Evolutionary conservation across 441 rosid genomes (phyloP), one percentile per base, ranked within the genome.

Genomic region (Mallotus japonicus): DNA sequence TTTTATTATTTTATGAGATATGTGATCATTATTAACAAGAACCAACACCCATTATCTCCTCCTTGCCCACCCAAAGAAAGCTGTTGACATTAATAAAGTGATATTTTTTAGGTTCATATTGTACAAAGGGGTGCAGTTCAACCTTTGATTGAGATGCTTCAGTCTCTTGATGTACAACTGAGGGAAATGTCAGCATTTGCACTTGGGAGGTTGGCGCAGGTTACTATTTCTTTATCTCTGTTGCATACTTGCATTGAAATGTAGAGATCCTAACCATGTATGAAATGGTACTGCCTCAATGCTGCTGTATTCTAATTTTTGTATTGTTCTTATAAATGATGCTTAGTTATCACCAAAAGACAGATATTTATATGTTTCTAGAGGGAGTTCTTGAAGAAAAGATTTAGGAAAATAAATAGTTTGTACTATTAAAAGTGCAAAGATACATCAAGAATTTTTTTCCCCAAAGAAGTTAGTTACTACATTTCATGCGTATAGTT

Each of bases 121-220:
- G 99, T 93, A 28, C 99, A 95, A 75, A 86, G 99, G 79, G 99
- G 99, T 81, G 98, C 99, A 59, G 96, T 95, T 58, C 85, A 83
- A 72, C 99, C 99, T 77, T 83, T 95, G 75, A 91, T 95, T 53
- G 98, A 91, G 65, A 93, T 95, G 99, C 97, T 95, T 67, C 95
- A 89, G 77, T 89, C 98, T 47, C 72, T 85, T 0, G 99, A 95
- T 77, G 85, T 91, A 32, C 99, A 95, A 81, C 83, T 95, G 83
- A 90, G 90, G 82, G 99, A 95, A 86, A 95, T 95, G 99, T 91
- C 99, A 8, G 97, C 99, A 73, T 95, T 95, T 87, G 99, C 99
- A 70, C 81, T 95, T 83, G 99, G 99, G 87, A 89, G 99, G 81
- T 82, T 95, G 92, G 98, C 99, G 16, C 99, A 93, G 99, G 99